phyloP scores from a whole-genome alignment of 139 green algal genomes.

The Tetradesmus obliquus region DNA sequence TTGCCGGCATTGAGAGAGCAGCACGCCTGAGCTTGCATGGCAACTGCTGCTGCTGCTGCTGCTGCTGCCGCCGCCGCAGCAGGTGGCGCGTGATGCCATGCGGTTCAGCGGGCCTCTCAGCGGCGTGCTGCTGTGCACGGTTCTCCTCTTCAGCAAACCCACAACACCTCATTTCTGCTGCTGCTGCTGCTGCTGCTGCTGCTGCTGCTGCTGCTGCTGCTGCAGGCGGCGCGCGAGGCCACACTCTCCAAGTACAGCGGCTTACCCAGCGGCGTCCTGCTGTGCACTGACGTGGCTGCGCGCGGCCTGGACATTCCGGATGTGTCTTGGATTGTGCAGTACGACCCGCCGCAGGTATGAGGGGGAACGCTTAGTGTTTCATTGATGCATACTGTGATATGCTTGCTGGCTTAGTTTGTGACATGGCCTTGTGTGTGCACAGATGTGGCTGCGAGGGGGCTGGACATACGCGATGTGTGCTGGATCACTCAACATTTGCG shows the following conservation, averaged over 20 bases:
- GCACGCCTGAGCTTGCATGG: no score
- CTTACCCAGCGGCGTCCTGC: conserved; percentile 71
- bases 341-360: conserved; percentile 79
- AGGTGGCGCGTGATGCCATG: no score
- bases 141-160: no score
- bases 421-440: conserved; percentile 72
- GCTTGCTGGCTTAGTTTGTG: background rate
- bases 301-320: conserved; percentile 94
- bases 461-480: conserved; percentile 93
- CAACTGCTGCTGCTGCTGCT: background rate
- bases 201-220: background rate
- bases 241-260: conserved; percentile 75
- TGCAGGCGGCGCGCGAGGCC: conserved; percentile 64
- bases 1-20: no score
- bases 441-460: conserved; percentile 92
- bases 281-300: conserved; percentile 95
- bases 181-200: background rate
- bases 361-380: conserved; percentile 26
- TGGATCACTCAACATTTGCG: conserved; percentile 63
- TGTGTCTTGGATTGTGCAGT: conserved; percentile 89
- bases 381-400: background rate
- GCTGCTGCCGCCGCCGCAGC: background rate
- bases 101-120: no score
- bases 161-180: no score
- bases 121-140: no score